Evolutionary conservation across 2,329 filamentous ascomycete genomes (phyloP), one percentile per base, ranked within the genome.

Genomic region (Dothistroma pini): DNA sequence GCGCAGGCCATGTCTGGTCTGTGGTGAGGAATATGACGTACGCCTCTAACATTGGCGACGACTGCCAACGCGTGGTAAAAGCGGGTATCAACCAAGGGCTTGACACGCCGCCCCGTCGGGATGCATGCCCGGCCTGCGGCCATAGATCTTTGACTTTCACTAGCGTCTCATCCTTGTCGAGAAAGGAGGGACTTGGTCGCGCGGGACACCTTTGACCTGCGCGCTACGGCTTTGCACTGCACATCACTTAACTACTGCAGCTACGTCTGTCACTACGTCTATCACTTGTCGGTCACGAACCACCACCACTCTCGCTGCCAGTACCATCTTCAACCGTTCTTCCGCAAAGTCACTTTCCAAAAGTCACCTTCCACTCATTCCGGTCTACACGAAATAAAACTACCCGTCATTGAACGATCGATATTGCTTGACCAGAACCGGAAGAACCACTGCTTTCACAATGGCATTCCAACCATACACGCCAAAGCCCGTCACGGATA

Each of bases 401-500:
- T 19, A 19, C 41, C 12, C n/a, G 47, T 60, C 53, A 53, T 41
- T 60, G 58, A 56, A 21, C 53, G 58, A 60, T 44, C 44, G 9
- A 56, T n/a, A 21, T 29, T 16, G 11, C 11, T 48, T 56, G 32
- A 49, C n/a, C 32, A 22, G 16, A 7, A 56, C 54, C 16, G 4
- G 19, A 29, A 41, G 2, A 21, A 16, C 29, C 31, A 47, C 14
- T 19, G 31, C 47, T 8, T 9, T 54, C 62, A 70, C 66, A 62
- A 76, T 76, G 74, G 74, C 74, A 14, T 75, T 74, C 66, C 73
- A 73, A 71, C 72, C 74, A 32, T 77, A 77, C 68, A 77, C 76
- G 29, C 74, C 75, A 14, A 78, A 80, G 69, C 84, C 84, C 22
- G 71, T 81, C 47, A 85, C 84, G 56, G 83, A 86, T 72, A 77